phyloP scores from a whole-genome alignment of 2,329 filamentous ascomycete species.

The Fusarium illudens region DNA sequence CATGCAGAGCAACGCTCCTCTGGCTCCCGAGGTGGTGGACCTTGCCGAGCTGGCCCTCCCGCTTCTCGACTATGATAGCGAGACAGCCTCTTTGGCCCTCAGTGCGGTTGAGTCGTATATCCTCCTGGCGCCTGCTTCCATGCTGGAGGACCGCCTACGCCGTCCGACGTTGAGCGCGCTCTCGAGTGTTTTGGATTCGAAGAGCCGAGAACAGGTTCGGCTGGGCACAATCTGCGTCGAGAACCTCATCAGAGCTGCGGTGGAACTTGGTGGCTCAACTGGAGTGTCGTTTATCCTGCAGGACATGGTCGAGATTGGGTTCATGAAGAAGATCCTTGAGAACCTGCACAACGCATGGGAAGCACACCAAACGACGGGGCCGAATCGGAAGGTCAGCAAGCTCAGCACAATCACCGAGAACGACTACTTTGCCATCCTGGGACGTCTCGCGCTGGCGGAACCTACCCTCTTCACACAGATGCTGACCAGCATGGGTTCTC shows the following conservation, averaged over 20 bases:
- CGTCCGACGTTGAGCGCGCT: slow-evolving; percentile 60
- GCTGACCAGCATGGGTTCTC: slow-evolving; percentile 56
- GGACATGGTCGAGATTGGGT: slow-evolving; percentile 70
- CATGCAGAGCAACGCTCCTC: slow-evolving; percentile 68
- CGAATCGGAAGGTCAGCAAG: slow-evolving; percentile 72
- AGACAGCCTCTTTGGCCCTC: slow-evolving; percentile 68
- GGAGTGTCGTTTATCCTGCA: slow-evolving; percentile 71
- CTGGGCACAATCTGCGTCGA: slow-evolving; percentile 70
- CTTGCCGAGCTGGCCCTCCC: slow-evolving; percentile 71
- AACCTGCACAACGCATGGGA: slow-evolving; percentile 74
- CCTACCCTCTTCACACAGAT: slow-evolving; percentile 72
- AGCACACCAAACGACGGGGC: slow-evolving; percentile 83
- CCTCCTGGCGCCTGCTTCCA: slow-evolving; percentile 72
- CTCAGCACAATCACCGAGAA: slow-evolving; percentile 81
- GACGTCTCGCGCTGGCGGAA: slow-evolving; percentile 78
- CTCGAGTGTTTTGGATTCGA: slow-evolving; percentile 59
- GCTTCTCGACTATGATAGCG: slow-evolving; percentile 71
- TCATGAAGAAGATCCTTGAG: slow-evolving; percentile 70
- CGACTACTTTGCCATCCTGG: slow-evolving; percentile 85
- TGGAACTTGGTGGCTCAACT: slow-evolving; percentile 66
- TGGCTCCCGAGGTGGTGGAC: slow-evolving; percentile 67
- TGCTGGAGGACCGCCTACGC: slow-evolving; percentile 65
- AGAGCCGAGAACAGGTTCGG: slow-evolving; percentile 65
- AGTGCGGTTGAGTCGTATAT: slow-evolving; percentile 76
- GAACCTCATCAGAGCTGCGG: slow-evolving; percentile 69